Evolutionary conservation across 2,329 filamentous ascomycete species (phyloP).

Genomic region (Apiospora saccharicola): DNA sequence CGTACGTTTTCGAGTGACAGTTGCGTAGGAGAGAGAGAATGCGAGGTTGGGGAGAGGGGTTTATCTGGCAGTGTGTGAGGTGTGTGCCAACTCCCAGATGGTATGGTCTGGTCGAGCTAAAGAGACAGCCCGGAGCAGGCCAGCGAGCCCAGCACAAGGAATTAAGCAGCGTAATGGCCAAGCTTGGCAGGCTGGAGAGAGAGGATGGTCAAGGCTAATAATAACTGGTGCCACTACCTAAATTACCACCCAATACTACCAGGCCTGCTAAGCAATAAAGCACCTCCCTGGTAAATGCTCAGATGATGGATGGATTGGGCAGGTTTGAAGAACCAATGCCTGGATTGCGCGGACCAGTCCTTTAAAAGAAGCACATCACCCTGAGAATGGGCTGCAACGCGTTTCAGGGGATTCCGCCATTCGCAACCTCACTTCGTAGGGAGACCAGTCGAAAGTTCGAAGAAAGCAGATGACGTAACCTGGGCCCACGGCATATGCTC

Average conservation of each 20-base stretch:
- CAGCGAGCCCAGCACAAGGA: neutral
- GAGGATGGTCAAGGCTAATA: neutral
- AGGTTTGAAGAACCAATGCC: neutral
- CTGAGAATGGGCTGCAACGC: neutral
- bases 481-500: conserved; percentile 5
- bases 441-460: neutral
- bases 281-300: conserved; percentile 2
- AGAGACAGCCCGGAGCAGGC: neutral
- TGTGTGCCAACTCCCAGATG: neutral
- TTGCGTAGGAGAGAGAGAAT: conserved; percentile 1
- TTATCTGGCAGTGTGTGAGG: conserved; percentile 11
- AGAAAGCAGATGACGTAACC: neutral
- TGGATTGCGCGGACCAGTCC: conserved; percentile 11
- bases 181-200: conserved; percentile 1
- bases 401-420: conserved; percentile 5
- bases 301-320: conserved; percentile 11
- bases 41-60: conserved; percentile 19
- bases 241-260: conserved; percentile 12
- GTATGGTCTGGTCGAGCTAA: neutral
- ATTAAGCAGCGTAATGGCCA: conserved; percentile 16
- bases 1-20: conserved; percentile 20
- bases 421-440: neutral
- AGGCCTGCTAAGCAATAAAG: conserved; percentile 1
- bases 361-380: neutral
- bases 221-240: conserved; percentile 15